Evolutionary conservation across 1,284 basidiomycete genomes (phyloP).

Genomic region (Cutaneotrichosporon spelunceum): DNA sequence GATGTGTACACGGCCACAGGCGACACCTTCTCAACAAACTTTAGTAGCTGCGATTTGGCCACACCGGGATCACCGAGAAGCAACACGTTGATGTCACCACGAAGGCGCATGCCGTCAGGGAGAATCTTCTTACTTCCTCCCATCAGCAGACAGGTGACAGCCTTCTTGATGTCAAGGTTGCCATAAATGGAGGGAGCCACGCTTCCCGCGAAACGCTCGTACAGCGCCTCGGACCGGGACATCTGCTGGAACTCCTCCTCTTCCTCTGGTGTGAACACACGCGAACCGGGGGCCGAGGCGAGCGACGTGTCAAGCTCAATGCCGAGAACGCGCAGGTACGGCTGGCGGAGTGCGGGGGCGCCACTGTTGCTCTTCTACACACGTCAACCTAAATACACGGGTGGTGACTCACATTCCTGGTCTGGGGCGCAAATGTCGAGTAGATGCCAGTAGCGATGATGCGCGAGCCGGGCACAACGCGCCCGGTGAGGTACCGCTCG

Average conservation of each 20-base stretch:
- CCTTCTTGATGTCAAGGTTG: slow-evolving; percentile 96
- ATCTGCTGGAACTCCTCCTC: slow-evolving; percentile 91
- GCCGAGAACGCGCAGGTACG: slow-evolving; percentile 90
- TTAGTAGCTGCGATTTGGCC: slow-evolving; percentile 93
- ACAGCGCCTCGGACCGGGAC: slow-evolving; percentile 83
- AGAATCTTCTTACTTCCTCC: slow-evolving; percentile 98
- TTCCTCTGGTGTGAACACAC: slow-evolving; percentile 85
- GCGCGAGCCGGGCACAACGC: slow-evolving; percentile 89
- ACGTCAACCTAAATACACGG: slow-evolving; percentile 18
- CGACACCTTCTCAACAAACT: slow-evolving; percentile 97
- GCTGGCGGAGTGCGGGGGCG: slow-evolving; percentile 81
- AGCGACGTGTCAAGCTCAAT: slow-evolving; percentile 72
- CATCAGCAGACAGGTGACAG: slow-evolving; percentile 89
- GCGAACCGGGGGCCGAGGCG: slow-evolving; percentile 62
- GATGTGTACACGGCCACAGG: slow-evolving; percentile 98
- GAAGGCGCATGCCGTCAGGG: slow-evolving; percentile 93
- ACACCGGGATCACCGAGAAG: slow-evolving; percentile 96
- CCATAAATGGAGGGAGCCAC: slow-evolving; percentile 98
- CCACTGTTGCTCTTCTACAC: slow-evolving; percentile 71
- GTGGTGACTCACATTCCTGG: slow-evolving; percentile 64
- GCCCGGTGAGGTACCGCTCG: slow-evolving; percentile 83
- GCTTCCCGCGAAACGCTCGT: slow-evolving; percentile 88
- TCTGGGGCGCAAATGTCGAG: slow-evolving; percentile 80
- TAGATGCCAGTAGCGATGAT: slow-evolving; percentile 96
- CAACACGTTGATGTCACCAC: slow-evolving; percentile 97